Evolutionary conservation across 495 filamentous ascomycete genomes (phyloP), one percentile per base, ranked within the genome.

Genomic region (Xylaria curta): DNA sequence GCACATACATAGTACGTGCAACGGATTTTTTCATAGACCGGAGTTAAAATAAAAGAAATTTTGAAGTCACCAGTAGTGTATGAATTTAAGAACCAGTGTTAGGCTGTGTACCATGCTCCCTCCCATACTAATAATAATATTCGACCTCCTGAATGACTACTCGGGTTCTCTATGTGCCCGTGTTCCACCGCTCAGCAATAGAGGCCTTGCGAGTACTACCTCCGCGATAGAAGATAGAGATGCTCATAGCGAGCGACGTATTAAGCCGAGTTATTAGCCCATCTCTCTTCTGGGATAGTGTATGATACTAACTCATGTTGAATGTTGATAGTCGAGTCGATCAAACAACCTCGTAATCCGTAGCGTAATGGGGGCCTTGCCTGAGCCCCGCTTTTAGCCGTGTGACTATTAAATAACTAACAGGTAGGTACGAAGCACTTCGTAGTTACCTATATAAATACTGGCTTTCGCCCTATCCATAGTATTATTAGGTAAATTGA

Each of bases 21-120:
- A 44, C 42, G 21, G 60, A 49, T 54, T 44, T 66, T 54, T 44
- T 66, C 66, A 66, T 71, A 71, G 69, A 71, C 44, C 28, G 69
- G 46, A 47, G 62, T 36, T 40, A 71, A 71, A 66, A 66, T 60
- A 74, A 69, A 70, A 69, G 74, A 73, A 77, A 67, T 59, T 54
- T 67, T 33, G 26, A 67, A 65, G 51, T 66, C 68, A 70, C 36
- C n/a, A 19, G 26, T 54, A 21, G 33, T 44, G 49, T 4, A 56
- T 21, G 65, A 21, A 42, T n/a, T 44, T 9, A 40, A 44, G 19
- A 24, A 8, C 4, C 21, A 19, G n/a, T 56, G 36, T 44, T 21
- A 54, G 17, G 36, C 1, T 13, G 56, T 36, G 28, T 51, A 5
- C 6, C 13, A 36, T 33, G 19, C 6, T 38, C 3, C 26, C 6